phyloP scores from a whole-genome alignment of 2,329 filamentous ascomycete genomes.

The Ophioceras dolichostomum region DNA sequence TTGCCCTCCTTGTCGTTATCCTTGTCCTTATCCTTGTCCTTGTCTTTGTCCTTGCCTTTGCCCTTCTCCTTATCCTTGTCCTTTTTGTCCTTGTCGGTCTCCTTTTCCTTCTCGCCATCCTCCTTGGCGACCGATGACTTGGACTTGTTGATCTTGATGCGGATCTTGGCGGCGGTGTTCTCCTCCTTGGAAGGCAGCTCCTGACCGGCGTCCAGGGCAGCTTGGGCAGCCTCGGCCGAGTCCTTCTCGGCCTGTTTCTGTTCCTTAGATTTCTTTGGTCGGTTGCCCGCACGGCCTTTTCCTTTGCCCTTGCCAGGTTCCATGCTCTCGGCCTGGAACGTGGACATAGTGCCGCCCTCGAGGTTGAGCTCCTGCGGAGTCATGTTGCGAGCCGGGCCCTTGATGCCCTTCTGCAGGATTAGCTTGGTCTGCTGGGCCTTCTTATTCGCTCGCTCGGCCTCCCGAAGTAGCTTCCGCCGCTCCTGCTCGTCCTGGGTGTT shows the following conservation, averaged over 20 bases:
- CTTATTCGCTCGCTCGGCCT: constrained; percentile 82
- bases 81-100: constrained; percentile 25
- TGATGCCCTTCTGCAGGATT: constrained; percentile 77
- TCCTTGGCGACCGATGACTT: constrained; percentile 20
- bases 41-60: constrained; percentile 30
- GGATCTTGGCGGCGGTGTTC: constrained; percentile 39
- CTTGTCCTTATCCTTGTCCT: constrained; percentile 23
- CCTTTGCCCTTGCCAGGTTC: constrained; percentile 37
- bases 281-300: constrained; percentile 45
- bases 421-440: constrained; percentile 86
- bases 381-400: constrained; percentile 56
- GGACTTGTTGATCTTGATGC: constrained; percentile 47
- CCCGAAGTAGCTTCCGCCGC: constrained; percentile 65
- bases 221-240: constrained; percentile 78
- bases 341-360: constrained; percentile 75
- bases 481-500: constrained; percentile 74
- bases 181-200: constrained; percentile 51
- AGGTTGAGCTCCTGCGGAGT: constrained; percentile 66
- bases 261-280: constrained; percentile 84
- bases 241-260: constrained; percentile 73
- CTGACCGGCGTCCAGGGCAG: constrained; percentile 67
- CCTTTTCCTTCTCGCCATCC: constrained; percentile 25
- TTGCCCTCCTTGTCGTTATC: constrained; percentile 36
- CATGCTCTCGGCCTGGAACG: constrained; percentile 59
- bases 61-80: constrained; percentile 32